Percentiles rank a stretch among this genome's conserved stretches.
Conservation (phyloP, 176 grass and related monocot genomes). For the Phragmites australis region DNA sequence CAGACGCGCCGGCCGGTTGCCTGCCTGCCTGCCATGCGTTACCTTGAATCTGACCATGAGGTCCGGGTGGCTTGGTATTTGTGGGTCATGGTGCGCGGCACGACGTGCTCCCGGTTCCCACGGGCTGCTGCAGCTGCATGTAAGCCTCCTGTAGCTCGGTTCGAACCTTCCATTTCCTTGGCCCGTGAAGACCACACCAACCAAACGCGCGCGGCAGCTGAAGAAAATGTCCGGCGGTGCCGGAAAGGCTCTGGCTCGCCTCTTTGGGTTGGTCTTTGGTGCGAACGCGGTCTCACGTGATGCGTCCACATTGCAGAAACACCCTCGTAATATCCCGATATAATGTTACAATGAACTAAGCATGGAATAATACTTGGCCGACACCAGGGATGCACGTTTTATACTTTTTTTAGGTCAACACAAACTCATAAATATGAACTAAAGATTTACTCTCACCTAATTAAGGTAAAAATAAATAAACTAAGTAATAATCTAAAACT, state of each 20-base stretch:
- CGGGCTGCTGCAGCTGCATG: not conserved
- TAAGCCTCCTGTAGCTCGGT: not conserved
- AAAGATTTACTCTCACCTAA: too few species aligned
- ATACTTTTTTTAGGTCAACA: too few species aligned
- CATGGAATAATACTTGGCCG: not conserved
- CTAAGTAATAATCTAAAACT: too few species aligned
- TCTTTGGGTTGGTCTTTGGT: not conserved
- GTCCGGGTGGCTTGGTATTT: not conserved
- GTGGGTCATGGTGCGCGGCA: not conserved
- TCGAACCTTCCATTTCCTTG: not conserved
- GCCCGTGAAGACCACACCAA: not conserved
- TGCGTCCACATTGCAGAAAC: not conserved
- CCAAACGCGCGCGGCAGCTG: not conserved
- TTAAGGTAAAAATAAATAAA: too few species aligned
- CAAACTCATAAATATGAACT: too few species aligned
- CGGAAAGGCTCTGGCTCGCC: not conserved
- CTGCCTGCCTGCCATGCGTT: not conserved
- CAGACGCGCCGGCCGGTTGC: too few species aligned
- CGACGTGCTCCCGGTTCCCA: not conserved
- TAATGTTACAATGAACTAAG: not conserved
- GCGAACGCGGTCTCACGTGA: conserved; percentile 13
- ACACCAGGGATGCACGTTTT: too few species aligned
- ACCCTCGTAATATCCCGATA: not conserved
- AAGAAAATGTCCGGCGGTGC: not conserved
- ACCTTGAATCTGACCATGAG: not conserved